Percentiles rank a stretch among this genome's conserved stretches.
These are phyloP conservation scores for Arthrinium phaeospermum DNA, from an alignment of 2,329 filamentous ascomycete genomes.

Conservation along the genomic window DNA sequence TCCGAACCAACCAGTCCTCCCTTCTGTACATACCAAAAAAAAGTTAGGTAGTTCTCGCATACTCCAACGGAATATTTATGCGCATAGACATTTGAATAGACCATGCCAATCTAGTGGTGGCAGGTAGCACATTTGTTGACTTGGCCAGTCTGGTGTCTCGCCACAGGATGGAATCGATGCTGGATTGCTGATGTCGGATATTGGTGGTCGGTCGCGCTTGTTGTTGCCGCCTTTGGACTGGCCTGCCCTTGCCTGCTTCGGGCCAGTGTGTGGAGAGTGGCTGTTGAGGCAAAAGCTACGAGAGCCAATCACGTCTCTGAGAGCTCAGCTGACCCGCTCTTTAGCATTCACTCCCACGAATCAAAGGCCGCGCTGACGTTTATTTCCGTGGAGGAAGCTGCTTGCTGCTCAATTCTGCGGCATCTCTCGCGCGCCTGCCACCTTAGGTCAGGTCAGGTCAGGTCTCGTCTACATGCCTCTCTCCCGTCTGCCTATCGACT, in stretches of 20 bases:
- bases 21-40: background rate
- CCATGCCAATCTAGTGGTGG: no score
- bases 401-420: conserved; percentile 3
- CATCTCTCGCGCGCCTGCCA: background rate
- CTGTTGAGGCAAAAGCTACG: conserved; percentile 19
- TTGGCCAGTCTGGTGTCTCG: background rate
- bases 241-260: background rate
- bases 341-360: conserved; percentile 16
- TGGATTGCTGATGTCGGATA: background rate
- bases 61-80: background rate
- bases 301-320: background rate
- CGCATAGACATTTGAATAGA: no score
- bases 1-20: background rate
- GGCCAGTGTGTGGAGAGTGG: background rate
- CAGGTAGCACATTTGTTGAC: background rate
- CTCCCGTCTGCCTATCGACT: background rate
- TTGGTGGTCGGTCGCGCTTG: conserved; percentile 4
- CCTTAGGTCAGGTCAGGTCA: background rate
- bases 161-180: background rate
- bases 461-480: background rate
- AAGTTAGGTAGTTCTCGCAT: background rate
- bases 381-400: conserved; percentile 14
- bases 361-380: conserved; percentile 11
- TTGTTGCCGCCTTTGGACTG: conserved; percentile 5
- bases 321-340: conserved; percentile 4